Conservation (phyloP, 768 basidiomycete genomes). For the Antrodiella citrinella region DNA sequence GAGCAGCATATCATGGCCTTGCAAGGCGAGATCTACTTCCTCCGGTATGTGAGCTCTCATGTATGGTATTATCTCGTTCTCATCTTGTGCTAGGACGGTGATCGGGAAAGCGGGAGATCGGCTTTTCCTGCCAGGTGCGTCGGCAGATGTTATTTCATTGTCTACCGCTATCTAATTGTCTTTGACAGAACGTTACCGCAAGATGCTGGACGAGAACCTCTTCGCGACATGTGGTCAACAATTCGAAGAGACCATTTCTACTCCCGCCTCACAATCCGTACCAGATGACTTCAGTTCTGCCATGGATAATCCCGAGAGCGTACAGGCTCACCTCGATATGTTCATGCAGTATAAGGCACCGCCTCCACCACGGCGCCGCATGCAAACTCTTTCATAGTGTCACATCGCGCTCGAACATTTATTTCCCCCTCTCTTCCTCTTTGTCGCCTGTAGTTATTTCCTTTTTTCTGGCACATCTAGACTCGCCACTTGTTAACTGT, state of each 20-base stretch:
- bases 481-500: too few species aligned
- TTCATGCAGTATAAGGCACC: constrained; percentile 3
- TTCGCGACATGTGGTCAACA: constrained; percentile 17
- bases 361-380: not conserved
- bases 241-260: constrained; percentile 7
- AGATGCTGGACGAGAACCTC: constrained; percentile 42
- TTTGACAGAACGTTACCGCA: constrained; percentile 43
- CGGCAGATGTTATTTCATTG: too few species aligned
- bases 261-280: not conserved
- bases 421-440: not conserved
- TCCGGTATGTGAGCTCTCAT: constrained; percentile 40
- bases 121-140: constrained; percentile 52
- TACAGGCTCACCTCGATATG: not conserved
- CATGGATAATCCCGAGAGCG: not conserved
- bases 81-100: constrained; percentile 31
- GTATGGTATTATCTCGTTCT: not conserved
- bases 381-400: not conserved
- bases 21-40: constrained; percentile 56
- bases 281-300: not conserved
- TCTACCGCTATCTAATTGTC: too few species aligned
- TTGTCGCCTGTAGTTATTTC: not conserved
- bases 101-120: constrained; percentile 58
- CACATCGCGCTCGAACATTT: not conserved
- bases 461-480: too few species aligned
- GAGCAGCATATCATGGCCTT: constrained; percentile 51